Evolutionary conservation across 495 filamentous ascomycete genomes (phyloP).

Genomic region (Neurospora sp.): DNA sequence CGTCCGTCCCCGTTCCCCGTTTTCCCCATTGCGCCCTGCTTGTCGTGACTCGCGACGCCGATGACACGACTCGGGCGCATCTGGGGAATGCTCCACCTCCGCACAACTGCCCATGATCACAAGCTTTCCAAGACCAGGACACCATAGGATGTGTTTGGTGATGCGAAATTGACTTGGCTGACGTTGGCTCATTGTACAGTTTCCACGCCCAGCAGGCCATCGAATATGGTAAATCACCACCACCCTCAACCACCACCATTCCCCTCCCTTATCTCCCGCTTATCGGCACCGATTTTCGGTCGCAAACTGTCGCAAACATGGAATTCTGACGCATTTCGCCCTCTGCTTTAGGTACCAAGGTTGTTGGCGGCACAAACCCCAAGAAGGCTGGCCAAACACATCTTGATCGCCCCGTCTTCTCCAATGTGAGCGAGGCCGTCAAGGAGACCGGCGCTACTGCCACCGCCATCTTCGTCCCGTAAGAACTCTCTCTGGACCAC

Average conservation of each 20-base stretch:
- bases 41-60: slow-evolving; percentile 8
- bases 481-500: slow-evolving; percentile 20
- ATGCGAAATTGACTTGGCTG: slow-evolving; percentile 20
- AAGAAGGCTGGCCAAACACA: slow-evolving; percentile 92
- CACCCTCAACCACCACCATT: not conserved
- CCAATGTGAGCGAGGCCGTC: slow-evolving; percentile 75
- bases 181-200: slow-evolving; percentile 40
- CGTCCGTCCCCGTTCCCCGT: not conserved
- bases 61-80: slow-evolving; percentile 1
- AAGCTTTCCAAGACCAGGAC: not conserved
- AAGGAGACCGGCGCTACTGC: slow-evolving; percentile 86
- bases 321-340: slow-evolving; percentile 7
- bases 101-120: not conserved
- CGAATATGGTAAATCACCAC: slow-evolving; percentile 68
- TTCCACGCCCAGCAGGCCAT: slow-evolving; percentile 98
- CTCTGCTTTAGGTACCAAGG: slow-evolving; percentile 66
- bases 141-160: not conserved
- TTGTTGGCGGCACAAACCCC: slow-evolving; percentile 96
- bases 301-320: not conserved
- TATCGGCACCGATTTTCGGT: not conserved
- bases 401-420: slow-evolving; percentile 89
- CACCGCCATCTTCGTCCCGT: slow-evolving; percentile 97
- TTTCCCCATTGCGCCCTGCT: slow-evolving; percentile 2
- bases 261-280: not conserved
- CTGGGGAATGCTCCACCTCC: not conserved